Conservation (phyloP, 1,284 basidiomycete species). For the Sporisorium scitamineum region DNA sequence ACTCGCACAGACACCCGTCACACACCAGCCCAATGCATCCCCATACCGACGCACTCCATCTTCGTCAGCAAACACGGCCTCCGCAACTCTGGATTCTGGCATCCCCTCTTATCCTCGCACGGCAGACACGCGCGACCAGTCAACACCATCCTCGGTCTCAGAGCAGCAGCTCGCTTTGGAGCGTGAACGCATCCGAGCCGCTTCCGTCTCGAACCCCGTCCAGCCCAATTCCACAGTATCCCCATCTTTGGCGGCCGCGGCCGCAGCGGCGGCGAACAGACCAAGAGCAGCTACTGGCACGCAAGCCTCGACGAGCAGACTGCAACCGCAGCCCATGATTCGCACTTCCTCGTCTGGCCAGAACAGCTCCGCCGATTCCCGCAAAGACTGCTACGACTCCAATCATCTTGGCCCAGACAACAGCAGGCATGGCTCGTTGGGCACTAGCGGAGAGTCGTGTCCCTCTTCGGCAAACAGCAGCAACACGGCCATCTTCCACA, state of each 20-base stretch:
- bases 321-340: slow-evolving; percentile 23
- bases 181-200: slow-evolving; percentile 30
- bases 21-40: slow-evolving; percentile 9
- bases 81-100: slow-evolving; percentile 3
- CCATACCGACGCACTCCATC: slow-evolving; percentile 13
- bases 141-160: slow-evolving; percentile 2
- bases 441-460: slow-evolving; percentile 27
- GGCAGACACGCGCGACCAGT: slow-evolving; percentile 5
- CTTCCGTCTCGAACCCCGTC: slow-evolving; percentile 27
- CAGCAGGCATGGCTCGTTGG: slow-evolving; percentile 20
- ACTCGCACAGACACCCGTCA: slow-evolving; percentile 9
- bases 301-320: slow-evolving; percentile 14
- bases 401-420: slow-evolving; percentile 78
- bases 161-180: slow-evolving; percentile 33
- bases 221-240: slow-evolving; percentile 15
- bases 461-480: slow-evolving; percentile 37
- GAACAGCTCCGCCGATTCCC: slow-evolving; percentile 31
- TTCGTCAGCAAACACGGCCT: slow-evolving; percentile 2
- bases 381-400: slow-evolving; percentile 69
- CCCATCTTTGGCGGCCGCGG: slow-evolving; percentile 21
- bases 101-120: slow-evolving; percentile 7
- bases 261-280: slow-evolving; percentile 17
- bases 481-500: slow-evolving; percentile 45
- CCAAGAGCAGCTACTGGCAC: slow-evolving; percentile 54
- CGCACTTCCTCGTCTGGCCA: slow-evolving; percentile 23